Evolutionary conservation across 1,284 basidiomycete species (phyloP).

Genomic region (Hymenochaete sp.): DNA sequence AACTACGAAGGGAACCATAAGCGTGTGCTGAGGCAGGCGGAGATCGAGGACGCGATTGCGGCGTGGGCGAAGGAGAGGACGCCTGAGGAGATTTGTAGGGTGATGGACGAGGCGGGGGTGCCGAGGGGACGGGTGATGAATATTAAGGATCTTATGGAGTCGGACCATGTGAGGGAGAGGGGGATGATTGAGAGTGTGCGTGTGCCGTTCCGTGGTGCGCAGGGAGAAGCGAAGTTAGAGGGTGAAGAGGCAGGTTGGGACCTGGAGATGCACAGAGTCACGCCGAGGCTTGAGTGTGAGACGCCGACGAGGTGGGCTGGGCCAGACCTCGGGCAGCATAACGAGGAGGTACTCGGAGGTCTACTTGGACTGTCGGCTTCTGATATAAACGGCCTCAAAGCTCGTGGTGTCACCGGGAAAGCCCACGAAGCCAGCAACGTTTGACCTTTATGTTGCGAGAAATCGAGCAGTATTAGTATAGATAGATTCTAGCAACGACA

Average conservation of each 20-base stretch:
- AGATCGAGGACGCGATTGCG: conserved; percentile 56
- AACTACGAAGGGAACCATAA: conserved; percentile 51
- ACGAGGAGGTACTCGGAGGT: conserved; percentile 44
- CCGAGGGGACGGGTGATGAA: conserved; percentile 55
- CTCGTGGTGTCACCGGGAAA: conserved; percentile 42
- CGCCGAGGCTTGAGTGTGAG: conserved; percentile 50
- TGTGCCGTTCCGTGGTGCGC: conserved; percentile 37
- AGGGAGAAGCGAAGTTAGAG: conserved; percentile 26
- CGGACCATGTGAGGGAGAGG: conserved; percentile 45
- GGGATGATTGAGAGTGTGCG: conserved; percentile 51
- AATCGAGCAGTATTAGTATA: too few species aligned
- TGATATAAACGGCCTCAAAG: conserved; percentile 37
- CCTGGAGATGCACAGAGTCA: conserved; percentile 56
- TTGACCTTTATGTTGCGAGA: too few species aligned
- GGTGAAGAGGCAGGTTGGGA: conserved; percentile 34
- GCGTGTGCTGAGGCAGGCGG: conserved; percentile 45
- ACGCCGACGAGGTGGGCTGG: conserved; percentile 56
- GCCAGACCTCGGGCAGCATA: conserved; percentile 56
- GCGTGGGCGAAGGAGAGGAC: conserved; percentile 44
- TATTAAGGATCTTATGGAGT: conserved; percentile 52
- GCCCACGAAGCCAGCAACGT: too few species aligned
- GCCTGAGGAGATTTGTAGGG: conserved; percentile 36
- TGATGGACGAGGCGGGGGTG: conserved; percentile 39
- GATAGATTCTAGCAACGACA: too few species aligned
- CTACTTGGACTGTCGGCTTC: conserved; percentile 40